Evolutionary conservation across 106 monocot species (phyloP), one percentile per base, ranked within the genome.

Genomic region (Dendrobium huoshanense): DNA sequence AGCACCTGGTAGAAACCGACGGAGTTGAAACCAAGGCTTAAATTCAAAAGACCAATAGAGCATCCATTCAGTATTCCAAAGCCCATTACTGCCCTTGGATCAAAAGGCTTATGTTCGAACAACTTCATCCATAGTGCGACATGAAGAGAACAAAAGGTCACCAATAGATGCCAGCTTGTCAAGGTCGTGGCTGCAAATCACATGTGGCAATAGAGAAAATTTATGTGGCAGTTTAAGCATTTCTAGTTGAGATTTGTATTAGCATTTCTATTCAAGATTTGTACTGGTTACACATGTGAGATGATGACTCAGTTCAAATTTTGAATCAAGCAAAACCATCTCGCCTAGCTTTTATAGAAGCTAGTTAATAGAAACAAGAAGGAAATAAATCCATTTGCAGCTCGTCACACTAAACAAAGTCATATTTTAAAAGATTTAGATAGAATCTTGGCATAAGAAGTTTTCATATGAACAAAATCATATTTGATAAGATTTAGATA

Each of bases 131-230:
- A 87, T 72, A 92, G 49, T 47, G 90, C 90, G 43, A 86, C 80
- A 84, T 90, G 90, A 68, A 90, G 90, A 77, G 90, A 90, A 78
- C 90, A 90, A 83, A 90, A 90, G 41, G 90, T 92, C 44, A 92
- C 91, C 16, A 89, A 89, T 82, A 92, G 91, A 85, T 92, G 91
- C 91, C 91, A 92, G 83, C 91, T 92, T 79, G 91, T 92, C 84
- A 92, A 85, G 40, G 90, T 90, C 6, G 90, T 90, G 17, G 90
- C 90, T 90, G 88, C 90, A 88, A 70, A 77, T 61, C 20, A 76
- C 13, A 25, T 24, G 51, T 49, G 74, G 20, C n/a, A 74, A 44
- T 41, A 20, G 20, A 33, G 40, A 40, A 48, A 10, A 48, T 11
- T 68, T 31, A 70, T 3, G 11, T 74, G 1, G 8, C 44, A 44